phyloP scores from a whole-genome alignment of 257 asterid species.

The Fraxinus anomala region DNA sequence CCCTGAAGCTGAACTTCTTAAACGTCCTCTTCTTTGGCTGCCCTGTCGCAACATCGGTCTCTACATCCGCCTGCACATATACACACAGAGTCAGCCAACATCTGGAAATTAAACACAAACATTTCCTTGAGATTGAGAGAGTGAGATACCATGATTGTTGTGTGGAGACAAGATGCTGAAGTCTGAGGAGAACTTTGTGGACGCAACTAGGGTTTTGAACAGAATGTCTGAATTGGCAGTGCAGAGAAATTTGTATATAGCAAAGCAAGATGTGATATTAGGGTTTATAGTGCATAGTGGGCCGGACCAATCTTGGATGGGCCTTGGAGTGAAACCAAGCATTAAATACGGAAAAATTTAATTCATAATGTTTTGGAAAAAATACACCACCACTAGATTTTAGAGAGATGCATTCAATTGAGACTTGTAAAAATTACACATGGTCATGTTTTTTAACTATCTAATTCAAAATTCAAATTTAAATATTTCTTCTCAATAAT shows the following conservation, averaged over 20 bases:
- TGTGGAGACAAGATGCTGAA: neutral
- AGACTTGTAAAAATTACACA: no score
- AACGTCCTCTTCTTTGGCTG: slow-evolving; percentile 81
- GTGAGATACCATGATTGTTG: slow-evolving; percentile 31
- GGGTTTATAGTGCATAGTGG: slow-evolving; percentile 16
- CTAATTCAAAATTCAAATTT: no score
- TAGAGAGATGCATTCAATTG: no score
- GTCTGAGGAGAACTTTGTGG: neutral
- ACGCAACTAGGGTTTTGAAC: slow-evolving; percentile 32
- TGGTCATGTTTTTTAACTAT: no score
- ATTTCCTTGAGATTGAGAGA: neutral
- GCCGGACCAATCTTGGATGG: neutral
- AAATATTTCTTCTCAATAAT: no score
- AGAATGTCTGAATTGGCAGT: neutral
- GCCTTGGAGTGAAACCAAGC: neutral
- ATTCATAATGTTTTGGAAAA: no score
- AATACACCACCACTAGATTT: no score
- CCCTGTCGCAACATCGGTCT: slow-evolving; percentile 57
- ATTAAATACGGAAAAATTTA: no score
- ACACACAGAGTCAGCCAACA: neutral
- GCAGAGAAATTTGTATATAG: neutral
- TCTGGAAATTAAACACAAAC: neutral
- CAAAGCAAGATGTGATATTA: neutral
- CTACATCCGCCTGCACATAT: slow-evolving; percentile 64
- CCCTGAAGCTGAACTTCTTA: slow-evolving; percentile 88